Evolutionary conservation across 768 basidiomycete species (phyloP), one percentile per base, ranked within the genome.

Genomic region (Mrakia gelida): DNA sequence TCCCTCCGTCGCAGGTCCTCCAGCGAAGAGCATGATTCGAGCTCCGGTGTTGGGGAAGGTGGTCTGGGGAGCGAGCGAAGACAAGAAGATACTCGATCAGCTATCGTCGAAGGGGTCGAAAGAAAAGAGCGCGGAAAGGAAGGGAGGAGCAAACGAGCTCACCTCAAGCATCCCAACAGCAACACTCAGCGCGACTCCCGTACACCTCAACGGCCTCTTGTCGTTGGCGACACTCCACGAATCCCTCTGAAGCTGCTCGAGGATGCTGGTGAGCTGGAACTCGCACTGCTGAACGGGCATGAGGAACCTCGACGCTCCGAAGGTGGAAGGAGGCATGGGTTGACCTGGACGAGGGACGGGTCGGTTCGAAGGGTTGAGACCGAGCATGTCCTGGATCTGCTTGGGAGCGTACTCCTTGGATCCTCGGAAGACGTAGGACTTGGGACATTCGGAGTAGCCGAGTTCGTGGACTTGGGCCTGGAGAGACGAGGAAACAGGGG

Each of bases 391-490:
- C 84, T 94, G 93, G 80, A 98, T 98, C 81, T 97, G 94, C 86
- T 98, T 98, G 56, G 93, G 90, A 75, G 90, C 85, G 83, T 99
- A 98, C 81, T 99, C 97, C 85, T 98, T 99, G 18, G 91, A 92
- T 65, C 97, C 97, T 41, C 96, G 92, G 90, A 99, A 99, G 76
- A 98, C 97, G 84, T 97, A 98, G 5, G 95, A 97, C 85, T 98
- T 98, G 86, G 90, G 93, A 86, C 95, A 98, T 84, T 96, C 92
- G 2, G 90, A 89, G 82, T 98, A 98, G 45, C 95, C 95, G 52
- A 98, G 92, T 86, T 99, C 97, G 84, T 99, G 97, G 1, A 99
- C 94, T 91, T 96, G 95, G 10, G 96, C 89, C 96, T 98, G 80
- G 10, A 16, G 5, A n/a, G n/a, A n/a, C 0, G 34, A 52, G 49